Base-by-base conservation (phyloP, 108 stramenopile genomes). In the Chaetoceros muelleri region DNA sequence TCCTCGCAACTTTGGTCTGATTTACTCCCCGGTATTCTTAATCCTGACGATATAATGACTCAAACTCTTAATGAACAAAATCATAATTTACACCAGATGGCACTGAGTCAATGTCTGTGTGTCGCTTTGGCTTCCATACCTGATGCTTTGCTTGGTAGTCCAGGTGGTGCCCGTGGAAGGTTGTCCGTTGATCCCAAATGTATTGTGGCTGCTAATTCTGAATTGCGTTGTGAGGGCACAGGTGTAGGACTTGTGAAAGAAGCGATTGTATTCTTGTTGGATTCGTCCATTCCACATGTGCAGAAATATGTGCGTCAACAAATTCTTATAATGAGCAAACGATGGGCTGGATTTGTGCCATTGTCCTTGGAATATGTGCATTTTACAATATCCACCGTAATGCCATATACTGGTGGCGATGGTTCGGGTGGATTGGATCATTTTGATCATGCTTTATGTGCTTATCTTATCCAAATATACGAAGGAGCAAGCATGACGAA, bases 161-260 rank as follows among this genome's bases (percentile, higher is more conserved):
- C 78, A 1, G 81, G 81, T 17, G 79, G 76, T 17, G 81, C 84
- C 0, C 63, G 69, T 45, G 66, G 73, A 0, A 63, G 72, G 44
- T 66, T 85, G 8, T 86, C 84, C 0, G 67, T 87, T 52, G 90
- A 87, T 73, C 81, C 81, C 3, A 58, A 71, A 51, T 91, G 76
- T 50, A 58, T 85, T 24, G 46, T 66, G 24, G 85, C 85, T 18
- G 76, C 83, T 1, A 72, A 69, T 3, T 52, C 53, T 28, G 90
- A 91, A 59, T 66, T 90, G 5, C 58, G 80, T 45, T 34, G 31
- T 65, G 49, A 46, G 18, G 53, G 60, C 1, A 71, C 71, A 18
- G 88, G 82, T 23, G 69, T 86, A 28, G 52, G 60, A 13, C 65
- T 64, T 34, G 65, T 82, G 2, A 77, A 72, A 65, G 53, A 66